Evolutionary conservation across 1,139 yeast genomes (phyloP).

Genomic region (Geotrichum reessii): DNA sequence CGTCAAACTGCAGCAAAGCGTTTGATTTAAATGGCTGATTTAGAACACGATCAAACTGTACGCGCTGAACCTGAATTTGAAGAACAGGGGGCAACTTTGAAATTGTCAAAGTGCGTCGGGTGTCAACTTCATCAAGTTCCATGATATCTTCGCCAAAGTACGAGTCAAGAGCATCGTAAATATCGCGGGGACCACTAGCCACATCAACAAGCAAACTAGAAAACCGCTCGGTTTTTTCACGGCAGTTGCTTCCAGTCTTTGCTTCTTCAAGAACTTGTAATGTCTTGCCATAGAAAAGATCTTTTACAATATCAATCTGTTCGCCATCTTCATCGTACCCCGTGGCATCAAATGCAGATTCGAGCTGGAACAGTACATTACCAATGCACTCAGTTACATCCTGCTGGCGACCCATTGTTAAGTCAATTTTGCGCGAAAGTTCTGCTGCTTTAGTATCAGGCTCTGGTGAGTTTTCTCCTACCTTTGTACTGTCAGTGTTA

Average conservation of each 20-base stretch:
- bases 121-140: slow-evolving; percentile 61
- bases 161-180: slow-evolving; percentile 87
- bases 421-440: slow-evolving; percentile 23
- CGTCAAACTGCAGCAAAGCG: slow-evolving; percentile 76
- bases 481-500: slow-evolving; percentile 1
- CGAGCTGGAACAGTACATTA: slow-evolving; percentile 86
- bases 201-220: slow-evolving; percentile 76
- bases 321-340: slow-evolving; percentile 66
- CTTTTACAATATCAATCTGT: slow-evolving; percentile 72
- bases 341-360: slow-evolving; percentile 72
- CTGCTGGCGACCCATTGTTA: slow-evolving; percentile 49
- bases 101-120: slow-evolving; percentile 61
- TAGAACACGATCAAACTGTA: slow-evolving; percentile 71
- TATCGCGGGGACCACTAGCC: slow-evolving; percentile 79
- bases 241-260: not conserved
- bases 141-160: slow-evolving; percentile 74
- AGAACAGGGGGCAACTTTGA: slow-evolving; percentile 69
- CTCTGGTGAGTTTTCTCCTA: slow-evolving; percentile 8
- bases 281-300: slow-evolving; percentile 70
- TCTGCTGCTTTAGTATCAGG: slow-evolving; percentile 8
- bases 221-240: slow-evolving; percentile 14
- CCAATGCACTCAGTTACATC: slow-evolving; percentile 97
- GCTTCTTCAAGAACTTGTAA: slow-evolving; percentile 38
- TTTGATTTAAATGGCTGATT: slow-evolving; percentile 74
- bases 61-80: slow-evolving; percentile 91